phyloP scores from a whole-genome alignment of 768 basidiomycete genomes.

The Leccinum pellstonianum region DNA sequence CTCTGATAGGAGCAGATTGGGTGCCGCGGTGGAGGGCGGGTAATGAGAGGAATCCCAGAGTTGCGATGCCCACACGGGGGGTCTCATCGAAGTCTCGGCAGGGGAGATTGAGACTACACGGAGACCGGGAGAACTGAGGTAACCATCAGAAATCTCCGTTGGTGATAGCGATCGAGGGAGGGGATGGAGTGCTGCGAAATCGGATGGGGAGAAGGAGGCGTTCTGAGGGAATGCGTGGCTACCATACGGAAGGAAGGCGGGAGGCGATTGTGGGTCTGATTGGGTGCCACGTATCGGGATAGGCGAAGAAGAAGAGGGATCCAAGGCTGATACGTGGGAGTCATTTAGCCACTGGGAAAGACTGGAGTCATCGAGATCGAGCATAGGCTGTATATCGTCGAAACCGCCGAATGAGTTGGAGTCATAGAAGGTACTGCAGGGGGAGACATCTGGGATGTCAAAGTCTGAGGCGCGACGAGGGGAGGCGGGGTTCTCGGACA shows the following conservation, averaged over 20 bases:
- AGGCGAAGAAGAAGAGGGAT: constrained; percentile 50
- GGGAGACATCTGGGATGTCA: constrained; percentile 41
- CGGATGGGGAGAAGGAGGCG: constrained; percentile 56
- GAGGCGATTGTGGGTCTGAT: constrained; percentile 40
- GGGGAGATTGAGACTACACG: constrained; percentile 59
- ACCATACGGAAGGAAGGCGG: constrained; percentile 49
- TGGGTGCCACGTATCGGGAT: constrained; percentile 58
- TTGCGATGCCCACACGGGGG: constrained; percentile 67
- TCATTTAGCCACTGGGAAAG: constrained; percentile 67
- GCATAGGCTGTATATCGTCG: constrained; percentile 33
- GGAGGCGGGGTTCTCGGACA: constrained; percentile 38
- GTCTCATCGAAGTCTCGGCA: constrained; percentile 53
- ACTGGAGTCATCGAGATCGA: constrained; percentile 43
- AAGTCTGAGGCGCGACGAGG: constrained; percentile 41
- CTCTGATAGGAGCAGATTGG: constrained; percentile 47
- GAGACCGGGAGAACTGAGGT: constrained; percentile 39
- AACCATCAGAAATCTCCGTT: constrained; percentile 50
- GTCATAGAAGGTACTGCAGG: constrained; percentile 37
- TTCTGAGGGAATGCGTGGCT: constrained; percentile 50
- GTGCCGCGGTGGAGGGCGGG: constrained; percentile 44
- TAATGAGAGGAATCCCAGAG: constrained; percentile 57
- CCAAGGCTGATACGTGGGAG: constrained; percentile 40
- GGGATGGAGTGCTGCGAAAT: constrained; percentile 59
- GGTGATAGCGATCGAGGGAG: constrained; percentile 64
- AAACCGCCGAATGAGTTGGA: constrained; percentile 32